phyloP scores from a whole-genome alignment of 2,329 filamentous ascomycete species.

The Curvularia sp. region DNA sequence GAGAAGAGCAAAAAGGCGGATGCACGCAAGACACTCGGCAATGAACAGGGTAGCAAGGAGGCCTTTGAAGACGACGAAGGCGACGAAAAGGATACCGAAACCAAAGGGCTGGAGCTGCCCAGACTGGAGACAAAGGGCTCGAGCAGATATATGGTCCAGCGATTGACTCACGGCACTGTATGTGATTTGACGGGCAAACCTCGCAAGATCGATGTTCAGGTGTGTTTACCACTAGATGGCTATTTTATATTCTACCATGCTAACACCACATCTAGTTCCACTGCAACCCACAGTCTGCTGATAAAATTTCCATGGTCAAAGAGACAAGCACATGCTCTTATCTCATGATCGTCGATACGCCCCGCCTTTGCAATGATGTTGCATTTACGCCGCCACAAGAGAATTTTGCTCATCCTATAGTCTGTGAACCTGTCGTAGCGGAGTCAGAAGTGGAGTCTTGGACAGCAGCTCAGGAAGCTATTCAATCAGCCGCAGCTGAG shows the following conservation, averaged over 20 bases:
- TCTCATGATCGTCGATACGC: conserved; percentile 90
- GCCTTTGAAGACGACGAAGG: conserved; percentile 41
- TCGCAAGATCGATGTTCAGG: conserved; percentile 82
- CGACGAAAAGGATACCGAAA: conserved; percentile 32
- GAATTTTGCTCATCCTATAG: conserved; percentile 76
- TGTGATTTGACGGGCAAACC: conserved; percentile 86
- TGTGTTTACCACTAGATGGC: conserved; percentile 29
- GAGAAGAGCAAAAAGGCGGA: conserved; percentile 31
- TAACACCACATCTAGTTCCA: conserved; percentile 60
- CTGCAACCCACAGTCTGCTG: conserved; percentile 76
- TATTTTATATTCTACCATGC: conserved; percentile 13
- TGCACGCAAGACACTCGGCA: conserved; percentile 40
- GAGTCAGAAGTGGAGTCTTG: conserved; percentile 62
- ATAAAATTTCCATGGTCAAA: conserved; percentile 91
- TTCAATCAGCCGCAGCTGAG: conserved; percentile 37
- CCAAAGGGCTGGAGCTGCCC: conserved; percentile 53
- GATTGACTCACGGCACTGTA: conserved; percentile 76
- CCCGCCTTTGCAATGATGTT: conserved; percentile 83
- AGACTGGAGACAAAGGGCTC: conserved; percentile 83
- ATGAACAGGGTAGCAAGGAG: conserved; percentile 41
- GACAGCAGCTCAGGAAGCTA: conserved; percentile 43
- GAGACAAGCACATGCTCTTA: conserved; percentile 91
- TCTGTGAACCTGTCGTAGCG: conserved; percentile 73
- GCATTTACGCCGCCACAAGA: conserved; percentile 84
- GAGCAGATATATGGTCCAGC: conserved; percentile 84